Evolutionary conservation across 257 asterid species (phyloP), one percentile per base, ranked within the genome.

Genomic region (Plantago ovata): DNA sequence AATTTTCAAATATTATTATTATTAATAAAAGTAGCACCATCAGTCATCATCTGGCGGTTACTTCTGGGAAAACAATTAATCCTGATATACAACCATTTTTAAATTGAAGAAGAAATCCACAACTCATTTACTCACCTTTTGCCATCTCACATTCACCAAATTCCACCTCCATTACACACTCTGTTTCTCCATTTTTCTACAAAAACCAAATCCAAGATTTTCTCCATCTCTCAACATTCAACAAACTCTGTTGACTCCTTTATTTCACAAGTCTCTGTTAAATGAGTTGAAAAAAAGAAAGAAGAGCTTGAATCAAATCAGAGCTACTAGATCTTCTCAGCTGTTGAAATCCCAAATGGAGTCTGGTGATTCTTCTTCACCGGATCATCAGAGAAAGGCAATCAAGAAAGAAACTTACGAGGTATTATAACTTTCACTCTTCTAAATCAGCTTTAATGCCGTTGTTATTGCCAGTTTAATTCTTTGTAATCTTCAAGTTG

Each of bases 351-450:
- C 10, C 3, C 19, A 13, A 33, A 63, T 77, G 75, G 76, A 77
- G 67, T 79, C 80, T 57, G 58, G 71, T 49, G 84, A 77, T 78
- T 76, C 85, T 78, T 76, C 85, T 61, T 71, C 86, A 1, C 89
- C 85, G 55, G 69, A 79, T 79, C 72, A 60, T n/a, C 60, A 47
- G 72, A 75, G 58, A 28, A 28, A 3, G 68, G 57, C 75, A 22
- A 69, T 79, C 42, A 81, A 72, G 66, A 76, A 69, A 62, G 90
- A 74, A 64, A 67, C 24, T 53, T 76, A 74, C 63, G 75, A 55
- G 69, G 98, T 77, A n/a, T n/a, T n/a, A n/a, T n/a, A 67, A 67
- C 79, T 77, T 58, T n/a, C 9, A 38, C 9, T 44, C 6, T 8
- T 61, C 33, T 21, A 49, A 12, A 48, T 14, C 20, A 32, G 4